Evolutionary conservation across 306 rosid genomes (phyloP).

Genomic region (Casuarina cunninghamiana): DNA sequence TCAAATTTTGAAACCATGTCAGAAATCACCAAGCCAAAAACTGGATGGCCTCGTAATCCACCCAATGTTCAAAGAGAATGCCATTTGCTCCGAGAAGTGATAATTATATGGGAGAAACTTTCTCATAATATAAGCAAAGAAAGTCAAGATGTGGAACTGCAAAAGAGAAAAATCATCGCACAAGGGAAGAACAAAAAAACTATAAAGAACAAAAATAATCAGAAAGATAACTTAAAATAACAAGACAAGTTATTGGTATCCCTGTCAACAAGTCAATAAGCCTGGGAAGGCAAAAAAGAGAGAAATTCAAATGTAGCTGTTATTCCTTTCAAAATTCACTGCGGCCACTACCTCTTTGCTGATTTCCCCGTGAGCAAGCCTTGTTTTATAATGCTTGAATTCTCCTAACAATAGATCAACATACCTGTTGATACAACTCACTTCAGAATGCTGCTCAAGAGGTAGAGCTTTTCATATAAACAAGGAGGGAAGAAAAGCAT

Average conservation of each 20-base stretch:
- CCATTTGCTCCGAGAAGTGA: background rate
- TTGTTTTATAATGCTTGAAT: slow-evolving; percentile 96
- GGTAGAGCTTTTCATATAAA: background rate
- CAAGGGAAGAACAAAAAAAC: background rate
- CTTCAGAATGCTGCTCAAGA: slow-evolving; percentile 35
- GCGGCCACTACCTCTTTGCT: slow-evolving; percentile 74
- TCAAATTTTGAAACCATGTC: background rate
- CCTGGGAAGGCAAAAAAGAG: too few relatives aligned
- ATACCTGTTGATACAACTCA: slow-evolving; percentile 58
- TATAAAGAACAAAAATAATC: background rate
- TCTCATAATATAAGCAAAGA: background rate
- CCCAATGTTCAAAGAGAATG: background rate
- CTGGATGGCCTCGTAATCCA: background rate
- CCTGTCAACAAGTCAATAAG: background rate
- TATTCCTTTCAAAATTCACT: slow-evolving; percentile 18
- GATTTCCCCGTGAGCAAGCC: slow-evolving; percentile 85
- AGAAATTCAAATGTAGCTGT: background rate
- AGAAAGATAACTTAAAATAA: too few relatives aligned
- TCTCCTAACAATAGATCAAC: slow-evolving; percentile 97
- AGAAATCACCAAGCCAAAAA: background rate
- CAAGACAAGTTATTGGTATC: background rate
- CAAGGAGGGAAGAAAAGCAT: background rate
- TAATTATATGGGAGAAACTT: background rate
- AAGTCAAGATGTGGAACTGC: background rate
- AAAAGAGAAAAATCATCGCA: background rate